Evolutionary conservation across 176 grass and related monocot genomes (phyloP).

Genomic region (Musa beccarii): DNA sequence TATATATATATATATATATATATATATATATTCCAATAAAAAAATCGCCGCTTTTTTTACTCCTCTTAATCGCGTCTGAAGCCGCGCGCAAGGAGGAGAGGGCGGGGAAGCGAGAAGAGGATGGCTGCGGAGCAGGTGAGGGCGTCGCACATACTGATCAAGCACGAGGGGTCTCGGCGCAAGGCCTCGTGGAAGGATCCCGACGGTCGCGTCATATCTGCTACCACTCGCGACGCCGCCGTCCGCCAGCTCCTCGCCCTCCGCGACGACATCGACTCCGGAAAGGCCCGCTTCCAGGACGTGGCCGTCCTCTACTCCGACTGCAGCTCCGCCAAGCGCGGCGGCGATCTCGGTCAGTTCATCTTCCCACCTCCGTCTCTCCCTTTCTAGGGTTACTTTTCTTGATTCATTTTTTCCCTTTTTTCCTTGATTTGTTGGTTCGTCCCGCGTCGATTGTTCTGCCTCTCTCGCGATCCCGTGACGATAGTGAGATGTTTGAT

Average conservation of each 20-base stretch:
- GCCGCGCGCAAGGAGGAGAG: not conserved
- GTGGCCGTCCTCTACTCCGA: conserved; percentile 58
- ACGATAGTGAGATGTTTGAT: no score
- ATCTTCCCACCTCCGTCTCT: not conserved
- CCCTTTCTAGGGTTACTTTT: not conserved
- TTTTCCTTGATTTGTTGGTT: not conserved
- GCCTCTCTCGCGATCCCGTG: no score
- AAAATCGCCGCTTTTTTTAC: no score
- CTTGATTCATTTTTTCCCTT: no score
- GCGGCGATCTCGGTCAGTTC: conserved; percentile 78
- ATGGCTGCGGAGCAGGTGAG: conserved; percentile 28
- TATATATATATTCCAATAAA: no score
- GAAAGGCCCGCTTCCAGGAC: conserved; percentile 55
- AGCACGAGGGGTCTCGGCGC: conserved; percentile 89
- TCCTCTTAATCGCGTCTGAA: no score
- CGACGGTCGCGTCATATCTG: conserved; percentile 64
- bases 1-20: no score
- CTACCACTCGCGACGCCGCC: conserved; percentile 74
- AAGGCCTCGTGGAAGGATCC: conserved; percentile 85
- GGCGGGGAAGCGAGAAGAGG: not conserved
- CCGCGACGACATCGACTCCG: conserved; percentile 57
- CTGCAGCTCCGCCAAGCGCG: conserved; percentile 84
- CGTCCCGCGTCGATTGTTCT: no score
- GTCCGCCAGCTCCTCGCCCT: conserved; percentile 44
- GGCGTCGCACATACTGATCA: conserved; percentile 89